Conservation (phyloP, 345 rosid genomes). For the Salix arbutifolia region DNA sequence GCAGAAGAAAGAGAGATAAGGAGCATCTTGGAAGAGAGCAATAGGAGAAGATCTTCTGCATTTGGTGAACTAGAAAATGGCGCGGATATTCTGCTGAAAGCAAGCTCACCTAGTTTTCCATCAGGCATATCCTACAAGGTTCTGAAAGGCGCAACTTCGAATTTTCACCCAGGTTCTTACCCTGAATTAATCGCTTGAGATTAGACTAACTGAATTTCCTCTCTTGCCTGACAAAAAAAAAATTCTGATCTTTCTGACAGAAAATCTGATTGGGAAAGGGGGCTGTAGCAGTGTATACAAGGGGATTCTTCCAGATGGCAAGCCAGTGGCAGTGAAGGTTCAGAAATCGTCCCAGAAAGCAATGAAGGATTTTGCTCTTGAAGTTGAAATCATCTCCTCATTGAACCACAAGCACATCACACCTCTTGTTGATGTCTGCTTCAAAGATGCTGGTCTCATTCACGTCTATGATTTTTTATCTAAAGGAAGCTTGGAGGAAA, state of each 20-base stretch:
- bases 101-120: conserved; percentile 27
- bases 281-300: conserved; percentile 74
- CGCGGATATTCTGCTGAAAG: conserved; percentile 38
- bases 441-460: conserved; percentile 44
- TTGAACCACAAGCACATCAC: conserved; percentile 55
- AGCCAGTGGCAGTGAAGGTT: conserved; percentile 65
- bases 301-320: conserved; percentile 71
- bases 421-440: conserved; percentile 65
- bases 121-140: conserved; percentile 45
- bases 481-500: conserved; percentile 75
- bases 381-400: conserved; percentile 69
- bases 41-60: conserved; percentile 15
- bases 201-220: neutral
- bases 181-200: neutral
- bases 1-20: conserved; percentile 21
- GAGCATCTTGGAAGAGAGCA: conserved; percentile 16
- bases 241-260: conserved; percentile 34
- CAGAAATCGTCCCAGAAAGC: conserved; percentile 57
- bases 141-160: conserved; percentile 58
- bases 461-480: conserved; percentile 69
- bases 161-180: conserved; percentile 64
- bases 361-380: conserved; percentile 61
- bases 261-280: conserved; percentile 72
- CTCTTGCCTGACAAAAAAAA: conserved; percentile 9
- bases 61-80: conserved; percentile 20